Evolutionary conservation across 1,284 basidiomycete species (phyloP), one percentile per base, ranked within the genome.

Genomic region (Trichosporon sp.): DNA sequence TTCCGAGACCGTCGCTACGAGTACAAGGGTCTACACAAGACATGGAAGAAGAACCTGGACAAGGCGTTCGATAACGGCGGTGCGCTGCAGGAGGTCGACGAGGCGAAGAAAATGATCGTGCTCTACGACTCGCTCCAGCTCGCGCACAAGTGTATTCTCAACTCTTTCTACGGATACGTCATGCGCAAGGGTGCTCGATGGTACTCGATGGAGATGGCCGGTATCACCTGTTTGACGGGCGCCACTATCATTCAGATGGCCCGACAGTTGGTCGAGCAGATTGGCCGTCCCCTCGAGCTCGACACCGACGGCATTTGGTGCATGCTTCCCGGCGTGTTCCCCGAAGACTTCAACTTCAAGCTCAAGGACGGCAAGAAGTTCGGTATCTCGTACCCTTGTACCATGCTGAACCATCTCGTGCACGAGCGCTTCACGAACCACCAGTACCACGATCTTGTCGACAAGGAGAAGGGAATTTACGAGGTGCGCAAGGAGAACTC

Each of bases 121-220:
- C 85, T 99, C 14, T 99, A 99, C 85, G 97, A 99, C 84, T 99
- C 97, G 10, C 88, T 99, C n/a, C 97, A 99, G 84, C 90, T 99
- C 16, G 97, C 97, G 4, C 97, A 99, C 88, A 99, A 99, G 87
- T 98, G 95, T 84, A 99, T 99, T 82, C 89, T 99, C 77, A 99
- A 99, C 87, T 98, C 96, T 2, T 99, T 99, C 88, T 99, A 99
- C 83, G 97, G 97, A 65, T 99, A 99, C 80, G 97, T 99, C 83
- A 99, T 99, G 97, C 91, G 96, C 48, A 99, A 99, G 83, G 97
- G 97, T 71, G 97, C 97, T 16, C 88, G 97, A 26, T 99, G 97
- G 97, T 96, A 99, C 85, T 98, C 96, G 48, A 99, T 99, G 97
- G 97, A 99, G 86, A 99, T 99, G 97, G 97, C 97, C 0, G 97